Evolutionary conservation across 2,329 filamentous ascomycete species (phyloP).

Genomic region (Drechslerella dactyloides): DNA sequence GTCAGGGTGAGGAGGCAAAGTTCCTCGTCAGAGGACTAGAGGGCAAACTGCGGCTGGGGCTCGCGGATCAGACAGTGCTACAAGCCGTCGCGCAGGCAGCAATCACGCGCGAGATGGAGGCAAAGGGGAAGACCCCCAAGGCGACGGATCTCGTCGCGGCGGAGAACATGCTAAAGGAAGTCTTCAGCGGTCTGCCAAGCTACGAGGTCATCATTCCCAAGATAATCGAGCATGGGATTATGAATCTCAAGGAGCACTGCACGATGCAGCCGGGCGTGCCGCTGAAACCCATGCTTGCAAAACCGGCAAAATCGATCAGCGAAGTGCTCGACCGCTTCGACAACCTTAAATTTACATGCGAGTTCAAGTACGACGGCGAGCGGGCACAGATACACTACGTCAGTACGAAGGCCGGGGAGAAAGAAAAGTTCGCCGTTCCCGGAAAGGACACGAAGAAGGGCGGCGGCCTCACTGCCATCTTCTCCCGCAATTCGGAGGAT

Average conservation of each 20-base stretch:
- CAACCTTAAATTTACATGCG: conserved; percentile 92
- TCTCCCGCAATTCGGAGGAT: conserved; percentile 96
- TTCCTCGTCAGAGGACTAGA: conserved; percentile 91
- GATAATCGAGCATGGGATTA: conserved; percentile 83
- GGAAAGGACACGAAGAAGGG: conserved; percentile 69
- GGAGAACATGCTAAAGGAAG: conserved; percentile 83
- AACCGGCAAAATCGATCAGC: conserved; percentile 96
- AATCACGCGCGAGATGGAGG: conserved; percentile 78
- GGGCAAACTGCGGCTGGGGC: conserved; percentile 86
- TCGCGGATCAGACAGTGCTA: conserved; percentile 90
- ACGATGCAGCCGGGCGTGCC: conserved; percentile 92
- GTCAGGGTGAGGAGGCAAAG: conserved; percentile 93
- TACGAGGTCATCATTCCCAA: conserved; percentile 94
- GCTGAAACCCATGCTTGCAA: conserved; percentile 97
- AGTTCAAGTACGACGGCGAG: conserved; percentile 99
- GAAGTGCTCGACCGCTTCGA: conserved; percentile 97
- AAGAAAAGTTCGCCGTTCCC: conserved; percentile 66
- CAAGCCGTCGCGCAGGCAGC: conserved; percentile 88
- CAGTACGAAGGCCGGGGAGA: conserved; percentile 74
- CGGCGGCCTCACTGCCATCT: conserved; percentile 79
- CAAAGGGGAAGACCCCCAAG: conserved; percentile 72
- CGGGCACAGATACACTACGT: conserved; percentile 98
- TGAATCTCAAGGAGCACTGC: conserved; percentile 80
- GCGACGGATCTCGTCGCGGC: conserved; percentile 80
- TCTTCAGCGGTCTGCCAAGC: conserved; percentile 91